Conservation (phyloP, 1,284 basidiomycete species). For the Moesziomyces globuligerus region DNA sequence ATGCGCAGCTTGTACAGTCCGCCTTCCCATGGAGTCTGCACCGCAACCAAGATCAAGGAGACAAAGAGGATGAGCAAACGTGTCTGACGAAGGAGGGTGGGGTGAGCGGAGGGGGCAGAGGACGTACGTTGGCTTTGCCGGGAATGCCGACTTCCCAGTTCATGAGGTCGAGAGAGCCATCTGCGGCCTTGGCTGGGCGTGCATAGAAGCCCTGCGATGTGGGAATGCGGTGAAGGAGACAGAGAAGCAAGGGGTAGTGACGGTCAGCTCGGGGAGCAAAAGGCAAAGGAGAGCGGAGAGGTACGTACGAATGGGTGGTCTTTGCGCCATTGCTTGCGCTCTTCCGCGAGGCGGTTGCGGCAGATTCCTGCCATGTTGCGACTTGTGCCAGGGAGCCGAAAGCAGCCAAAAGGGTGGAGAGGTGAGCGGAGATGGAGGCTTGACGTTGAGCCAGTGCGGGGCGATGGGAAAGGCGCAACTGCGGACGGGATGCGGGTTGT, state of each 20-base stretch:
- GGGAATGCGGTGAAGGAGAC: not conserved
- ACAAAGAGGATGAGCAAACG: not conserved
- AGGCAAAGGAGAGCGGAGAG: no score
- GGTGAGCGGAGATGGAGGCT: not conserved
- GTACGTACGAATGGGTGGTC: conserved; percentile 98
- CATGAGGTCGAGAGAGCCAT: conserved; percentile 95
- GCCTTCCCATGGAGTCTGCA: conserved; percentile 93
- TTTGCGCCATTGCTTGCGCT: conserved; percentile 98
- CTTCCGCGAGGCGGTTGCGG: conserved; percentile 79
- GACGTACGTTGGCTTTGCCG: conserved; percentile 68
- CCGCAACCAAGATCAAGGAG: not conserved
- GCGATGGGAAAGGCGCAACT: no score
- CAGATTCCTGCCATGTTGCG: conserved; percentile 50
- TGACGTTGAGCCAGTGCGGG: no score
- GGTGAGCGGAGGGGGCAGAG: not conserved
- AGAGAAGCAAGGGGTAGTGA: not conserved
- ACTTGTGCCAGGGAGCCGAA: not conserved
- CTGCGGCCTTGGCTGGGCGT: conserved; percentile 84
- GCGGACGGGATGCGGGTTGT: no score
- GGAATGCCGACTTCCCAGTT: conserved; percentile 89
- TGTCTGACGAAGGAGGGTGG: not conserved
- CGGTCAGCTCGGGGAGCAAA: no score
- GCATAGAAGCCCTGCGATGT: conserved; percentile 88
- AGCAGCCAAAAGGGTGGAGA: not conserved
- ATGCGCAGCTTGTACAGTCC: conserved; percentile 93